Evolutionary conservation across 768 basidiomycete genomes (phyloP), one percentile per base, ranked within the genome.

Genomic region (Phanerochaete carnosa): DNA sequence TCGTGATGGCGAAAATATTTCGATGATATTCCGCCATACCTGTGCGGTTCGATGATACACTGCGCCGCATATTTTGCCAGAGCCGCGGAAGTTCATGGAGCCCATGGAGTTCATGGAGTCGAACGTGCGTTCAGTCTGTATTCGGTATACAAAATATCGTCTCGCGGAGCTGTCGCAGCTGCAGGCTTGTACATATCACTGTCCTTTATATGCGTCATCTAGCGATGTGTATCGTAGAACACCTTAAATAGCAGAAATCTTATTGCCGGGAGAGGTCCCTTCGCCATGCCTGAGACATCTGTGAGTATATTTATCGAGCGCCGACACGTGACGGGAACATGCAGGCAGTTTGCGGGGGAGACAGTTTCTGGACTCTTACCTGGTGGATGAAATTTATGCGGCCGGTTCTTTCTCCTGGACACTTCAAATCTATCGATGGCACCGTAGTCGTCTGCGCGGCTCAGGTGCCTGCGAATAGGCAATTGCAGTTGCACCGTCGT

Each of bases 401-500:
- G 32, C 13, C 35, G 37, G 37, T 55, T 35, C 33, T 55, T 55
- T 15, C 37, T 45, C 55, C 22, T 26, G 9, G 28, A 56, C 60
- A 6, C 26, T 33, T 26, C 45, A 43, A 54, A 32, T 28, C 55
- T 29, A 46, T 52, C 55, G 45, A 61, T 61, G 60, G 52, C 55
- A 49, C 60, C 55, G 55, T 61, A 61, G 60, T 29, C 35, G 30
- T 46, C 19, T 29, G n/a, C 45, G 39, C 33, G 35, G 54, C 39
- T 43, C n/a, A 22, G 37, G 54, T 55, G 54, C 54, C 54, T 39
- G 54, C 54, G 32, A 37, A 43, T 35, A 55, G 37, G 35, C 54
- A 22, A 26, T 29, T 26, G 54, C 54, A 55, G 37, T 30, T 30
- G 32, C 54, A 52, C 50, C 50, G 23, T 28, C 23, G 33, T 39